Base-by-base conservation (phyloP, 768 basidiomycete genomes). In the Xanthoconium stramineum region DNA sequence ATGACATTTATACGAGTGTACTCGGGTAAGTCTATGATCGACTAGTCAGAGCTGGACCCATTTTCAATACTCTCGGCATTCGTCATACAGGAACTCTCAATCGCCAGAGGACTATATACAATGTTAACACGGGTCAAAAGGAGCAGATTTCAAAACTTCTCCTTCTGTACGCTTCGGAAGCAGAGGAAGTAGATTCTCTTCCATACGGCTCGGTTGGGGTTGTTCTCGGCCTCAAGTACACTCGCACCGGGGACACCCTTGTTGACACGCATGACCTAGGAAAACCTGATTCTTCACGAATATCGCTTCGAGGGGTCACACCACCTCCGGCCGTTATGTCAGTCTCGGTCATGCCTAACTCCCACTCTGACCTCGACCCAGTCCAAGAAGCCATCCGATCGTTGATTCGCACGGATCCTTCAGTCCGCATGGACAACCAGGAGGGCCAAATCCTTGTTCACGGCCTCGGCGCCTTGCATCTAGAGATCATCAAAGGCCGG, bases 1-100 rank as follows among this genome's bases (percentile, higher is more conserved):
- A 92, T 94, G 91, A 94, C 92, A 2, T 94, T 92, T 67, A 86
- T 94, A 38, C 79, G 92, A 28, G 82, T 94, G 19, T 94, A 94
- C 70, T 92, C 91, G 51, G 92, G 91, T 90, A 68, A 58, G 76
- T 69, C 6, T 35, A 33, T 39, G 32, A 30, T 14, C 32, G 11
- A 29, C 37, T 17, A 20, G 33, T 12, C 33, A 12, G 33, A 9
- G 9, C 13, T 6, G 28, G 37, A n/a, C 35, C 13, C n/a, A n/a
- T 56, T 52, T 56, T 48, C 11, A 33, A 61, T 19, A 42, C 47
- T 51, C 24, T 24, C 24, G 24, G 24, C 24, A 24, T 9, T 40
- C 35, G 32, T 50, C 50, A 44, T 38, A 35, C 40, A 67, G 91
- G 91, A 15, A 88, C 82, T 15, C 72, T 94, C 46, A 88, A 76